Evolutionary conservation across 108 stramenopile species (phyloP).

Genomic region (Epithemia pelagica): DNA sequence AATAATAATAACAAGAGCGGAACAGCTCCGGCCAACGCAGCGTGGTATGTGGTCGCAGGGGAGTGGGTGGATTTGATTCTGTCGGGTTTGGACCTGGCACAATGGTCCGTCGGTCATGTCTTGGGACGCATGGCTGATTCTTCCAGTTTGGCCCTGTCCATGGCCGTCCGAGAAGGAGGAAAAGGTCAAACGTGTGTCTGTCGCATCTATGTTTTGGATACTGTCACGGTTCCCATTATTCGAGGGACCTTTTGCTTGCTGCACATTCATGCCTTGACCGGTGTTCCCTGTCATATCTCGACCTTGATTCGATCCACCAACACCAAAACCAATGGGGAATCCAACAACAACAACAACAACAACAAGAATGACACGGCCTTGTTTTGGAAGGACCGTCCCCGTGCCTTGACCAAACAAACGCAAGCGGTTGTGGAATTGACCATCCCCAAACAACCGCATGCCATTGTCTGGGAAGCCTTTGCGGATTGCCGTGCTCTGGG

Average conservation of each 20-base stretch:
- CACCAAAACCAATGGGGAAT: conserved; percentile 21
- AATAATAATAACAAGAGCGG: conserved; percentile 15
- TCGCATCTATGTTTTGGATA: conserved; percentile 91
- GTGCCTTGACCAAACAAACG: conserved; percentile 47
- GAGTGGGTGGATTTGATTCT: conserved; percentile 80
- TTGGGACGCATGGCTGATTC: conserved; percentile 59
- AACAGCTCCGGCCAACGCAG: conserved; percentile 5
- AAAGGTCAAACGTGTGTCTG: conserved; percentile 60
- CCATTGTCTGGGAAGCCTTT: conserved; percentile 91
- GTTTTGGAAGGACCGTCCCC: conserved; percentile 52
- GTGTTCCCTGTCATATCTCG: conserved; percentile 58
- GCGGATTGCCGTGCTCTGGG: conserved; percentile 93
- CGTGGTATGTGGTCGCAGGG: conserved; percentile 60
- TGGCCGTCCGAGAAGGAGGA: background rate
- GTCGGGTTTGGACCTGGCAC: conserved; percentile 64
- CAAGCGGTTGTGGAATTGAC: conserved; percentile 72
- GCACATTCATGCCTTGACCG: conserved; percentile 72
- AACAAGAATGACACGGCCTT: conserved; percentile 61
- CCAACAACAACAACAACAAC: conserved; percentile 63
- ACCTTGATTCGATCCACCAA: conserved; percentile 61
- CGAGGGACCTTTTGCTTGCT: conserved; percentile 83
- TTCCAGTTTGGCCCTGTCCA: conserved; percentile 27
- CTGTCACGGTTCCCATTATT: conserved; percentile 94
- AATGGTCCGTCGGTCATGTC: conserved; percentile 72
- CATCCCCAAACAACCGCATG: conserved; percentile 23